Conservation (phyloP, 2,329 filamentous ascomycete genomes). For the Fusarium bulbicola region DNA sequence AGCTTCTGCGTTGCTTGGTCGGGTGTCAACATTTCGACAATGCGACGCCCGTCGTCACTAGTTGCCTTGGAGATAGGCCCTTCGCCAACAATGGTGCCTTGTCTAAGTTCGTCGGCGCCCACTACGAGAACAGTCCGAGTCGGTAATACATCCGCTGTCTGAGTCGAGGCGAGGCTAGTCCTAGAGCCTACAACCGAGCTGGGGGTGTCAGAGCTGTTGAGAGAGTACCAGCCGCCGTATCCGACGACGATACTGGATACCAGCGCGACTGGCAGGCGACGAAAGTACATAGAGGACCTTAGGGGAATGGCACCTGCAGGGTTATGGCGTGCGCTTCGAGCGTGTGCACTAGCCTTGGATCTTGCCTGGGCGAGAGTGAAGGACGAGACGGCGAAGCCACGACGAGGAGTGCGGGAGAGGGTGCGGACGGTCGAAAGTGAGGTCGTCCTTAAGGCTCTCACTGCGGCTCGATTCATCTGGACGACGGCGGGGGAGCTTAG, state of each 20-base stretch:
- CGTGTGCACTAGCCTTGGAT: slow-evolving; percentile 57
- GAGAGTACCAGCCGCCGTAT: slow-evolving; percentile 80
- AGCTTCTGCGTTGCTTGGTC: slow-evolving; percentile 93
- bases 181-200: slow-evolving; percentile 46
- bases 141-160: slow-evolving; percentile 53
- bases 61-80: slow-evolving; percentile 89
- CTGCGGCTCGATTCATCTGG: slow-evolving; percentile 78
- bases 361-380: slow-evolving; percentile 68
- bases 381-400: slow-evolving; percentile 55
- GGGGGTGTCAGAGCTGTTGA: slow-evolving; percentile 56
- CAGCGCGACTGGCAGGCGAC: slow-evolving; percentile 72
- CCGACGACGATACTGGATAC: slow-evolving; percentile 74
- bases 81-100: slow-evolving; percentile 84
- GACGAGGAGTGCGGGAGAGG: slow-evolving; percentile 59
- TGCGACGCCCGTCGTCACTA: slow-evolving; percentile 82
- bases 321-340: slow-evolving; percentile 49
- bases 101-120: slow-evolving; percentile 89
- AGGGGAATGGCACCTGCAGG: slow-evolving; percentile 55
- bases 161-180: slow-evolving; percentile 55
- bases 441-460: slow-evolving; percentile 74
- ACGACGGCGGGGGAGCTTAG: slow-evolving; percentile 23
- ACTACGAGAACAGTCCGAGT: slow-evolving; percentile 82
- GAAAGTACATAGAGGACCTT: slow-evolving; percentile 78
- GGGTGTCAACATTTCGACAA: slow-evolving; percentile 95
- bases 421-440: slow-evolving; percentile 70